phyloP scores from a whole-genome alignment of 805 yeast genomes.

The Candida qinlingensis region DNA sequence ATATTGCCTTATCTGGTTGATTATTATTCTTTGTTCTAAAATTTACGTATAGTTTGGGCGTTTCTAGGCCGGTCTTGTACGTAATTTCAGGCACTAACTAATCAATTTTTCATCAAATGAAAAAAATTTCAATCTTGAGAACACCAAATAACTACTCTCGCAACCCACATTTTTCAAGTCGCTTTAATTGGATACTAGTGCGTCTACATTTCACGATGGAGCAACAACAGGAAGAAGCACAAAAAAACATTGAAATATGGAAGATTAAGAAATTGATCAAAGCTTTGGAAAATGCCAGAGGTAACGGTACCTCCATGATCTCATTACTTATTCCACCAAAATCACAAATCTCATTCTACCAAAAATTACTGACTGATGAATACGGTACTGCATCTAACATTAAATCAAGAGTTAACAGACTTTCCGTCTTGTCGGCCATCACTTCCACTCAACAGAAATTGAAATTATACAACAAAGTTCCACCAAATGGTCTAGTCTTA shows the following conservation, averaged over 20 bases:
- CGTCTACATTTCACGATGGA: neutral
- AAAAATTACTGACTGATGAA: conserved; percentile 94
- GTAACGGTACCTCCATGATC: conserved; percentile 99
- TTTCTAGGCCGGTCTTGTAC: neutral
- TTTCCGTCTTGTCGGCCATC: conserved; percentile 92
- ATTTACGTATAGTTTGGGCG: neutral
- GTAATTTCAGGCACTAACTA: conserved; percentile 9
- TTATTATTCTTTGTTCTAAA: neutral
- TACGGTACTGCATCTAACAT: conserved; percentile 98
- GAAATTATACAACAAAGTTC: conserved; percentile 83
- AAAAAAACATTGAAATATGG: conserved; percentile 98
- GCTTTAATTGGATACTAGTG: too few species aligned
- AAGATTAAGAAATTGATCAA: conserved; percentile 93
- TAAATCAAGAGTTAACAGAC: conserved; percentile 94
- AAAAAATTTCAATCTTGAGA: neutral
- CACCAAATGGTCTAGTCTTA: conserved; percentile 90
- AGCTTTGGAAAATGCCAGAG: conserved; percentile 85
- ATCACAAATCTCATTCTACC: conserved; percentile 83
- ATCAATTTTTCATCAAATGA: neutral
- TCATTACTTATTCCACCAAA: conserved; percentile 93
- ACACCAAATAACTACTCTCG: neutral
- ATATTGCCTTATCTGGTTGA: neutral
- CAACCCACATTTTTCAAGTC: too few species aligned
- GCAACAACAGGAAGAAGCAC: conserved; percentile 58
- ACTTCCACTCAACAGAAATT: conserved; percentile 97